Evolutionary conservation across 2,329 filamentous ascomycete genomes (phyloP).

Genomic region (Alternaria ventricosa): DNA sequence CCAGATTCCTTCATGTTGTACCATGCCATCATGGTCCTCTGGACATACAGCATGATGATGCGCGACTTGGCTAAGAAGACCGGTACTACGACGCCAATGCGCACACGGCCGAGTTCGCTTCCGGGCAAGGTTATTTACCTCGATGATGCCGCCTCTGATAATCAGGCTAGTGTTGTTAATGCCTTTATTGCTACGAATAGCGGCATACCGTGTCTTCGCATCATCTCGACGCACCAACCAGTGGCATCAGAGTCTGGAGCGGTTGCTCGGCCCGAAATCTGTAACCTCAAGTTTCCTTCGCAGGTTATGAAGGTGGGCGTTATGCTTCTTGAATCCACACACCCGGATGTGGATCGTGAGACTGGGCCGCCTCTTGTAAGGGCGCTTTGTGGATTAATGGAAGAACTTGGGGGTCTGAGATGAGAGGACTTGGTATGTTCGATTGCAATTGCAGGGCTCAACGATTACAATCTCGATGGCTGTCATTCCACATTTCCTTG

Average conservation of each 20-base stretch:
- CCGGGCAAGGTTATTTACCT: conserved; percentile 7
- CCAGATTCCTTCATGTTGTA: conserved; percentile 28
- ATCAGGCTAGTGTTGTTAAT: conserved; percentile 16
- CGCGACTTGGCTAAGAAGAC: conserved; percentile 23
- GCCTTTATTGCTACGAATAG: conserved; percentile 14
- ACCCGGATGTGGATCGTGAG: conserved; percentile 24
- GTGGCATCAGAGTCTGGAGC: not conserved
- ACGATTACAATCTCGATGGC: not conserved
- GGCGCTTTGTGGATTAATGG: conserved; percentile 24
- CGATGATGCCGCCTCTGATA: conserved; percentile 9
- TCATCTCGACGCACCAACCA: not conserved
- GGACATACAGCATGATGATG: conserved; percentile 34
- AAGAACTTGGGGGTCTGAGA: not conserved
- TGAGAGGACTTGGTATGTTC: not conserved
- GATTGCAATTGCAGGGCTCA: not conserved
- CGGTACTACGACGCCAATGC: not conserved
- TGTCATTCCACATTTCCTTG: not conserved
- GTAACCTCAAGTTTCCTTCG: conserved; percentile 18
- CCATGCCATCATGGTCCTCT: conserved; percentile 30
- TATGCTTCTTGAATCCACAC: conserved; percentile 19
- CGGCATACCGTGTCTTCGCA: conserved; percentile 18
- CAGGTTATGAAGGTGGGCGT: conserved; percentile 29
- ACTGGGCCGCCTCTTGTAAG: conserved; percentile 22
- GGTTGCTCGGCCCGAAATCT: not conserved
- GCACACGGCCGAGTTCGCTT: not conserved